Conservation (phyloP, 164 flowering plant genomes). For the Piper betle region DNA sequence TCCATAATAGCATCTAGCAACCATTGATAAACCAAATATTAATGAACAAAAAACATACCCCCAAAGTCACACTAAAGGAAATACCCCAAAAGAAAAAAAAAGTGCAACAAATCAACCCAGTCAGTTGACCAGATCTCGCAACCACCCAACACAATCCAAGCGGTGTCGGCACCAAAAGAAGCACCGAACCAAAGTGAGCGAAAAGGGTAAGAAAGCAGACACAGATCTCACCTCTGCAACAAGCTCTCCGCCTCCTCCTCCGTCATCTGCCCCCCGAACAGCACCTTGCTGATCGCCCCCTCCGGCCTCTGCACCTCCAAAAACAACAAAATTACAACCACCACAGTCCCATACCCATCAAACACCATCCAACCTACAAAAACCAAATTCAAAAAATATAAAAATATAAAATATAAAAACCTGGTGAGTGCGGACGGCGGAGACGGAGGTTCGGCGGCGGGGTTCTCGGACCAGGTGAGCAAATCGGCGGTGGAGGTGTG, state of each 20-base stretch:
- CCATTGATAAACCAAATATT: no score
- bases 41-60: no score
- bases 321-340: conserved; percentile 1
- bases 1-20: no score
- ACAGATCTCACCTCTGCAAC: conserved; percentile 70
- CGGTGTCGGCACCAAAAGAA: not conserved
- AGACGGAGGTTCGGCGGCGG: conserved; percentile 27
- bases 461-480: conserved; percentile 79
- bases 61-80: no score
- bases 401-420: conserved; percentile 12
- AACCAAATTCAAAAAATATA: not conserved
- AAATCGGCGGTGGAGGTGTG: conserved; percentile 96
- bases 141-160: no score
- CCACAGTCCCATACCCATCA: conserved; percentile 5
- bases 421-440: conserved; percentile 42
- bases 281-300: conserved; percentile 79
- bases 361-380: not conserved
- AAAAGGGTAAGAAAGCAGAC: not conserved
- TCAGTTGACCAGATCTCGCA: no score
- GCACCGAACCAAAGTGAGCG: not conserved
- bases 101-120: no score
- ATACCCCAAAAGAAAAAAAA: no score
- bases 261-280: conserved; percentile 90
- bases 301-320: conserved; percentile 68
- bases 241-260: conserved; percentile 82